Evolutionary conservation across 805 yeast species (phyloP), one percentile per base, ranked within the genome.

Genomic region (fission yeast (Schizosaccharomyces pombe)): DNA sequence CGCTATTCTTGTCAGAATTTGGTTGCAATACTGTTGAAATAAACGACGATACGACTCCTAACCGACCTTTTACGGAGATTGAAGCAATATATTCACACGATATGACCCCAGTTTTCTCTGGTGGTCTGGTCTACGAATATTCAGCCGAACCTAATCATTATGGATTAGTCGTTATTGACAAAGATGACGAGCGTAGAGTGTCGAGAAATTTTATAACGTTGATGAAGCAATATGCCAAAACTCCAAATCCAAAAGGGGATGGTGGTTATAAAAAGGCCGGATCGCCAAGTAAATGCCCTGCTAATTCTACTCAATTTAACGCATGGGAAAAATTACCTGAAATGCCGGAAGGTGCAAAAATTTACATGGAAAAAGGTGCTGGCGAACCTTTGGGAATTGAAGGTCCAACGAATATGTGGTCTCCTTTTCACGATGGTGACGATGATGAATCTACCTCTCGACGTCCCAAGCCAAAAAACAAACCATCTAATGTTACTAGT

Each of bases 71-170:
- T 69, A 79, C 79, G 55, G 95, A 86, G 67, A 80, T 89, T 56
- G 57, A 62, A 79, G 78, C 52, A 78, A 85, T 19, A 73, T 89
- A 68, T 64, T 77, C 53, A 22, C n/a, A 31, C 16, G 40, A 29
- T 54, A 58, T 55, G 61, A 58, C 56, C 56, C 59, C 58, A n/a
- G 60, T 57, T 26, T 77, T 87, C 62, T 77, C 86, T 53, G 96
- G 97, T 60, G 95, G 95, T 12, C 74, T 87, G 57, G 94, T 87
- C 14, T 87, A 86, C 68, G 94, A 87, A 68, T 87, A 81, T 68
- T 76, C 84, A 12, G 75, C 82, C 63, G 95, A 85, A 67, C 74
- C 70, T 12, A 76, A 79, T 59, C 65, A 83, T 62, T 87, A 84
- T 62, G 96, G 96, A 24, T 74, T 87, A 57, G 96, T 87, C 43